Percentiles rank a stretch among this genome's conserved stretches.
Conservation (phyloP, 2,329 filamentous ascomycete genomes). For the Myriosclerotinia duriaeana region DNA sequence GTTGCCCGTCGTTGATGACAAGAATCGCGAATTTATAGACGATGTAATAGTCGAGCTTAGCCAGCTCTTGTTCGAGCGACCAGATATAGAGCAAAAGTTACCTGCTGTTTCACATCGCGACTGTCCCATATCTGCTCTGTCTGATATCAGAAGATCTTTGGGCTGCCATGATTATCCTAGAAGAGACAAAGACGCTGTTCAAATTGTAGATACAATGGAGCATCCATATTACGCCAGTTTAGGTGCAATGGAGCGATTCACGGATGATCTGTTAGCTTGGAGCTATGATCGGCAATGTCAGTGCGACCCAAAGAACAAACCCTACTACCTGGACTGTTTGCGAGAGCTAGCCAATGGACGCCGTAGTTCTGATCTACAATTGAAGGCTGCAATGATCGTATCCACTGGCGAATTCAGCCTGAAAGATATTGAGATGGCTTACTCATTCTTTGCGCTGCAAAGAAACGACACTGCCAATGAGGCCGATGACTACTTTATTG, state of each 20-base stretch:
- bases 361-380: slow-evolving; percentile 54
- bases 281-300: slow-evolving; percentile 60
- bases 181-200: slow-evolving; percentile 33
- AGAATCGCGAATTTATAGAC: slow-evolving; percentile 49
- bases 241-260: slow-evolving; percentile 61
- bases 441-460: slow-evolving; percentile 57
- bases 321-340: slow-evolving; percentile 67
- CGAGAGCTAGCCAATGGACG: slow-evolving; percentile 54
- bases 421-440: slow-evolving; percentile 57
- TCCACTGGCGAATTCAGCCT: slow-evolving; percentile 58
- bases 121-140: slow-evolving; percentile 30
- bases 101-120: slow-evolving; percentile 13
- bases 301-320: slow-evolving; percentile 53
- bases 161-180: slow-evolving; percentile 38
- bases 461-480: slow-evolving; percentile 42
- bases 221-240: slow-evolving; percentile 57
- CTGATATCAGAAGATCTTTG: slow-evolving; percentile 36
- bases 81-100: slow-evolving; percentile 27
- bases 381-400: slow-evolving; percentile 56
- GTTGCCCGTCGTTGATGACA: slow-evolving; percentile 33
- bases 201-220: slow-evolving; percentile 42
- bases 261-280: slow-evolving; percentile 59
- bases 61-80: slow-evolving; percentile 30
- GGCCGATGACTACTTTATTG: slow-evolving; percentile 61
- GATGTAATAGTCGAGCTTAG: slow-evolving; percentile 58